Conservation (phyloP, 495 filamentous ascomycete genomes). For the Antarctomyces pellizariae region DNA sequence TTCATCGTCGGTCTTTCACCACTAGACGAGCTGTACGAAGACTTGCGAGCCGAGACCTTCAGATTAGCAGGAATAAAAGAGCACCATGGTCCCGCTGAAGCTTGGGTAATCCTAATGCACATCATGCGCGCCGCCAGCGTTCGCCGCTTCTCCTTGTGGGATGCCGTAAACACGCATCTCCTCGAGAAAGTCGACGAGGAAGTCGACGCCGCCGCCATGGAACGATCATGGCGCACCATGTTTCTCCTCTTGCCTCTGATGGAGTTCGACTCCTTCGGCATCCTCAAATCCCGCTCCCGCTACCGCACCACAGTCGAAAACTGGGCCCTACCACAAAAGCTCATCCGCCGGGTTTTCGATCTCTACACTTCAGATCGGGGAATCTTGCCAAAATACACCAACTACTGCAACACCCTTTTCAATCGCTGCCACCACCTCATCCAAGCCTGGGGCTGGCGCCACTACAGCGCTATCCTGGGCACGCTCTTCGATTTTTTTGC, state of each 20-base stretch:
- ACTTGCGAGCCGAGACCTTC: conserved; percentile 25
- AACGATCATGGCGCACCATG: conserved; percentile 46
- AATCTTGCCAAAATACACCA: conserved; percentile 45
- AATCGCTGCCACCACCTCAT: conserved; percentile 61
- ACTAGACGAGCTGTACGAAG: conserved; percentile 36
- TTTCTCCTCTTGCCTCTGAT: conserved; percentile 53
- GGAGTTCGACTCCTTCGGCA: conserved; percentile 49
- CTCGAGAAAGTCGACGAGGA: conserved; percentile 10
- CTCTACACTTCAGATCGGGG: conserved; percentile 33
- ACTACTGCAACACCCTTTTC: conserved; percentile 53
- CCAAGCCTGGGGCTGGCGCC: conserved; percentile 64
- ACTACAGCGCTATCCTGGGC: conserved; percentile 54
- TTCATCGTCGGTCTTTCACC: conserved; percentile 23
- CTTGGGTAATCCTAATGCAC: conserved; percentile 42
- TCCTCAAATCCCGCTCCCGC: conserved; percentile 30
- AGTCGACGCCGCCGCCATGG: conserved; percentile 33
- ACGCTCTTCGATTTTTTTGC: conserved; percentile 83
- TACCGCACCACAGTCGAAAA: conserved; percentile 33
- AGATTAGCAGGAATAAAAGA: conserved; percentile 44
- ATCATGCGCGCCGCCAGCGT: conserved; percentile 25
- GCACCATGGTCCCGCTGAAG: conserved; percentile 30
- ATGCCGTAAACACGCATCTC: conserved; percentile 26
- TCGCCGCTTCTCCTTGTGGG: conserved; percentile 30
- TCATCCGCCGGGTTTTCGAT: conserved; percentile 40
- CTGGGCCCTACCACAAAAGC: conserved; percentile 43